phyloP scores from a whole-genome alignment of 1,284 basidiomycete species.

The Mycena sp. region DNA sequence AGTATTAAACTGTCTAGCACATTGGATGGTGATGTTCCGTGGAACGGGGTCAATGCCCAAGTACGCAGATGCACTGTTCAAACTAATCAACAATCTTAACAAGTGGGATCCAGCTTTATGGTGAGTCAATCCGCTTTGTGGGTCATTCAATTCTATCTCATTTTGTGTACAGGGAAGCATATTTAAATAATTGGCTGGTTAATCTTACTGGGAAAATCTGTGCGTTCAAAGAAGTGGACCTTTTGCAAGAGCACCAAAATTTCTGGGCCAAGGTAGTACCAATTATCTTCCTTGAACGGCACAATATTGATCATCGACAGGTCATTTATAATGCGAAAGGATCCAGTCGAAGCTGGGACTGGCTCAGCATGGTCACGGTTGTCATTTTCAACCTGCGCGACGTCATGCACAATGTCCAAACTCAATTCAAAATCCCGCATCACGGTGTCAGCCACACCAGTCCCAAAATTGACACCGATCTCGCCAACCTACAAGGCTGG shows the following conservation, averaged over 20 bases:
- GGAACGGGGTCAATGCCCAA: constrained; percentile 32
- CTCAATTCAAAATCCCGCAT: neutral
- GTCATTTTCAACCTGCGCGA: neutral
- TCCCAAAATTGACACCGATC: too few species aligned
- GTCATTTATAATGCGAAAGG: neutral
- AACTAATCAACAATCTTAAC: neutral
- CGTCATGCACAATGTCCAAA: neutral
- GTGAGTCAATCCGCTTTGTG: neutral
- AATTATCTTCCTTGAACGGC: too few species aligned
- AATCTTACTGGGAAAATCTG: neutral
- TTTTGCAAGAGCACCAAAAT: neutral
- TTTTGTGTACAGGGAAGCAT: neutral
- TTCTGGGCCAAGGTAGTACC: neutral
- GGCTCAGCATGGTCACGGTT: neutral
- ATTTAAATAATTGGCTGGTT: too few species aligned
- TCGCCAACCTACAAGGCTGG: too few species aligned
- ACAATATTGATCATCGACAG: too few species aligned
- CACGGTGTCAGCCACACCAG: too few species aligned
- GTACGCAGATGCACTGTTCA: neutral
- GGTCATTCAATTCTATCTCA: neutral
- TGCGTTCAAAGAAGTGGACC: neutral
- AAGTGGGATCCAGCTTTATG: neutral
- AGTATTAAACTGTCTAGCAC: too few species aligned
- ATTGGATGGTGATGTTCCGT: too few species aligned
- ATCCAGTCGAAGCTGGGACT: too few species aligned